Conservation (phyloP, 2,329 filamentous ascomycete genomes). For the Stylonectria norvegica region DNA sequence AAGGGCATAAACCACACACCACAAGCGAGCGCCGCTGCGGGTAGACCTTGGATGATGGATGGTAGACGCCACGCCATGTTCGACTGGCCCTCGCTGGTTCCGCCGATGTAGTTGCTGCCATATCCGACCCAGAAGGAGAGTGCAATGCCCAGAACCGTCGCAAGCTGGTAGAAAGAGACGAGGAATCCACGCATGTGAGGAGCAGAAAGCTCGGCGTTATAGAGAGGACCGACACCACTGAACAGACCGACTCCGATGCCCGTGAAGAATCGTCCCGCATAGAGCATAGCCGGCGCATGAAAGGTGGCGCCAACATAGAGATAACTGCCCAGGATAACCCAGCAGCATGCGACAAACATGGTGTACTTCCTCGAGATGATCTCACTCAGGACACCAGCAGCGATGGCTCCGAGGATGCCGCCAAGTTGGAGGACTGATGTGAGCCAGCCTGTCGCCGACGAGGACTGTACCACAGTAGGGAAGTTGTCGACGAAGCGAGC, state of each 20-base stretch:
- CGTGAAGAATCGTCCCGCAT: slow-evolving; percentile 45
- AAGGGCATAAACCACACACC: slow-evolving; percentile 78
- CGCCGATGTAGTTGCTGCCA: slow-evolving; percentile 42
- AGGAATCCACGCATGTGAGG: slow-evolving; percentile 64
- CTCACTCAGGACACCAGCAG: slow-evolving; percentile 43
- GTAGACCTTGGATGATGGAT: slow-evolving; percentile 38
- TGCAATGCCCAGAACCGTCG: slow-evolving; percentile 30
- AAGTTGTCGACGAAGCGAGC: slow-evolving; percentile 43
- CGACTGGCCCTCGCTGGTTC: slow-evolving; percentile 38
- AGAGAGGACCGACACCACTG: slow-evolving; percentile 38
- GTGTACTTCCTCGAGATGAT: slow-evolving; percentile 47
- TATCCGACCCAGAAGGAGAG: slow-evolving; percentile 43
- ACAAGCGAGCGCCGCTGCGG: slow-evolving; percentile 51
- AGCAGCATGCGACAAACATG: slow-evolving; percentile 43
- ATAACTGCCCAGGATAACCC: slow-evolving; percentile 41
- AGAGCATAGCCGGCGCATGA: slow-evolving; percentile 37
- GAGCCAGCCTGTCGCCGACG: slow-evolving; percentile 45
- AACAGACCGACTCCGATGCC: slow-evolving; percentile 44
- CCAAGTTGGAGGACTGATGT: slow-evolving; percentile 45
- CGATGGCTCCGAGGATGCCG: slow-evolving; percentile 42
- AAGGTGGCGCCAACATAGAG: slow-evolving; percentile 41
- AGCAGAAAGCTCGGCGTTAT: slow-evolving; percentile 50
- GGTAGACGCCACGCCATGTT: slow-evolving; percentile 41
- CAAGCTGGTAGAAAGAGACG: slow-evolving; percentile 59
- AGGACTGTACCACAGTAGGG: slow-evolving; percentile 40